Percentiles rank a stretch among this genome's conserved stretches.
These are phyloP conservation scores for Tilletia indica DNA, from an alignment of 1,284 basidiomycete species.

Conservation along the genomic window DNA sequence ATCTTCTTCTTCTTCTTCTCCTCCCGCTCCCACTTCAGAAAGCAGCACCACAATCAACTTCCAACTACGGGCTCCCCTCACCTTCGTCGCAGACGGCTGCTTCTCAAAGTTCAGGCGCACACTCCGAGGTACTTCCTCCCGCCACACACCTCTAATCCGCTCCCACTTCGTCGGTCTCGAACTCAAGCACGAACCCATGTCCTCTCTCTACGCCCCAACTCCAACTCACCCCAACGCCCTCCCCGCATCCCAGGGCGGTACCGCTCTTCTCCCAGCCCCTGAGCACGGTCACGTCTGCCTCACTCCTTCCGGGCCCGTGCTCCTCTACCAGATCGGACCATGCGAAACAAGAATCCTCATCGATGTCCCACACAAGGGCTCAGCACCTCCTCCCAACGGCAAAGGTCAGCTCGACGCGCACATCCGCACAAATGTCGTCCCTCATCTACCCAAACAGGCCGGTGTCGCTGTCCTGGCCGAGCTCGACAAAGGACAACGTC, in stretches of 20 bases:
- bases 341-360: conserved; percentile 78
- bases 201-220: conserved; percentile 7
- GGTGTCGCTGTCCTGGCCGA: conserved; percentile 36
- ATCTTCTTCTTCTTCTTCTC: too few species aligned
- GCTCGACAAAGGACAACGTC: conserved; percentile 40
- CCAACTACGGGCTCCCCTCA: conserved; percentile 69
- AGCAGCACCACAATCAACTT: conserved; percentile 21
- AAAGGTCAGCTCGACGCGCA: conserved; percentile 61
- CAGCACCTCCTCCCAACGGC: conserved; percentile 71
- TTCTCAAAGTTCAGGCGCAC: conserved; percentile 76
- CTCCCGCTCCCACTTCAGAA: background rate
- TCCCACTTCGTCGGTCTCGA: conserved; percentile 81
- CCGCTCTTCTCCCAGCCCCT: conserved; percentile 67
- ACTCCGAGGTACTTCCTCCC: conserved; percentile 57
- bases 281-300: conserved; percentile 83
- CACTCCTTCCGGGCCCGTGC: conserved; percentile 71
- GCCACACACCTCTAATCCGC: conserved; percentile 61
- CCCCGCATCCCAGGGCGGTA: conserved; percentile 1
- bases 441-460: conserved; percentile 47
- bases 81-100: conserved; percentile 89
- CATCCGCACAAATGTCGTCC: conserved; percentile 42
- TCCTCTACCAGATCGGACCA: conserved; percentile 79
- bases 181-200: conserved; percentile 66
- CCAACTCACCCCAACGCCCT: conserved; percentile 13
- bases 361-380: conserved; percentile 69